Conservation (phyloP, 257 asterid species). For the Linderniella brevidens region DNA sequence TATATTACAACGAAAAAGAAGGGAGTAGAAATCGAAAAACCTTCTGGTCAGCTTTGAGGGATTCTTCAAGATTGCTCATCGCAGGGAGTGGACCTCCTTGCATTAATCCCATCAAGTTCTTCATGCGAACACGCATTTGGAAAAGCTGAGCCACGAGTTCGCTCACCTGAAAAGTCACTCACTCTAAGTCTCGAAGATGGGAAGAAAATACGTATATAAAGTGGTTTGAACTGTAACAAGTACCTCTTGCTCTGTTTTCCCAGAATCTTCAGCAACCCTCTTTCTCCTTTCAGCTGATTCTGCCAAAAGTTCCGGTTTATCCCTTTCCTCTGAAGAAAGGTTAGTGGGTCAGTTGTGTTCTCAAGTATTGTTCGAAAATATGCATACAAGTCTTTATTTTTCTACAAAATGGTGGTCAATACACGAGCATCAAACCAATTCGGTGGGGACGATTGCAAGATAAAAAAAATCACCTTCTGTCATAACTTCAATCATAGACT, state of each 20-base stretch:
- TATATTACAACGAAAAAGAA: neutral
- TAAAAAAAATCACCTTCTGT: constrained; percentile 39
- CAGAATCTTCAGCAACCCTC: constrained; percentile 78
- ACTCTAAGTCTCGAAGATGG: neutral
- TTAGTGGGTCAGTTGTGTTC: neutral
- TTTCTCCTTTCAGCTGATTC: constrained; percentile 73
- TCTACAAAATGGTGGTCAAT: no score
- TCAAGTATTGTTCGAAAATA: neutral
- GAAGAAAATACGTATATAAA: no score
- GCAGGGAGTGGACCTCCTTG: constrained; percentile 88
- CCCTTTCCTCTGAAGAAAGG: constrained; percentile 70
- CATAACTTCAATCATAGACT: constrained; percentile 93
- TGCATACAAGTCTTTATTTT: constrained; percentile 3
- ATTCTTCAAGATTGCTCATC: constrained; percentile 73
- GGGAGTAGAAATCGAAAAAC: constrained; percentile 17
- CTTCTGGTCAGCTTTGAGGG: constrained; percentile 67
- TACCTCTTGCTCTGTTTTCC: constrained; percentile 98
- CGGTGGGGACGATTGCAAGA: no score
- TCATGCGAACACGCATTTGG: constrained; percentile 96
- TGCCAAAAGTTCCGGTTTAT: constrained; percentile 85
- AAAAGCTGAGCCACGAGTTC: constrained; percentile 91
- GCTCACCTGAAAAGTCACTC: constrained; percentile 41
- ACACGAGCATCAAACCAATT: constrained; percentile 4
- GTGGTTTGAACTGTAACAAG: neutral
- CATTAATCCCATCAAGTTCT: constrained; percentile 94